Conservation (phyloP, 192 early-diverging fungal genomes). For the Rhizoclosmatium sp. region DNA sequence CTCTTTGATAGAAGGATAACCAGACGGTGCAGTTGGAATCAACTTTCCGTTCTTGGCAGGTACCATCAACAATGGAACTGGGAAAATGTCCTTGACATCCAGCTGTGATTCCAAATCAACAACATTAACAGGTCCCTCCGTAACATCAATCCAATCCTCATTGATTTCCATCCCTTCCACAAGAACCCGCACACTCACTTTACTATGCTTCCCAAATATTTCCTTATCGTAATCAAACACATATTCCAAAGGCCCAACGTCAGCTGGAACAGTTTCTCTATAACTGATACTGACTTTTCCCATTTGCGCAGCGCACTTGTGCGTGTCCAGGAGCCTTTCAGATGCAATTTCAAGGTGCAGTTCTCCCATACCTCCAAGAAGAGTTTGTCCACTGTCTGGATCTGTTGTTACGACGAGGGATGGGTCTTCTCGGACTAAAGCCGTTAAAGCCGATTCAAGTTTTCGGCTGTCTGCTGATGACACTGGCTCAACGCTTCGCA, state of each 20-base stretch:
- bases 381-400: conserved; percentile 86
- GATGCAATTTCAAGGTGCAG: conserved; percentile 91
- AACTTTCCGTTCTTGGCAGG: conserved; percentile 4
- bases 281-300: conserved; percentile 89
- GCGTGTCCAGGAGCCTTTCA: conserved; percentile 81
- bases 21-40: conserved; percentile 14
- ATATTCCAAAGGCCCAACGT: conserved; percentile 34
- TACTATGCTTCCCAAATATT: conserved; percentile 71
- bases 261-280: conserved; percentile 71
- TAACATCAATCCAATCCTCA: conserved; percentile 36
- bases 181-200: conserved; percentile 62
- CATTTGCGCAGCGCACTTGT: conserved; percentile 79
- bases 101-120: conserved; percentile 10
- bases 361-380: conserved; percentile 94
- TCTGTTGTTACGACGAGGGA: conserved; percentile 76
- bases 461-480: conserved; percentile 71
- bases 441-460: conserved; percentile 75
- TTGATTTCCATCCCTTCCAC: conserved; percentile 59
- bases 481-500: conserved; percentile 67
- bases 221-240: conserved; percentile 71
- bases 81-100: conserved; percentile 19
- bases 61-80: conserved; percentile 15
- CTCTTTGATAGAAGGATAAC: conserved; percentile 38
- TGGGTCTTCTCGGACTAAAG: conserved; percentile 86
- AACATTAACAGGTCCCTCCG: neutral